Evolutionary conservation across 208 protist genomes (phyloP).

Genomic region (Porcisia deanei): DNA sequence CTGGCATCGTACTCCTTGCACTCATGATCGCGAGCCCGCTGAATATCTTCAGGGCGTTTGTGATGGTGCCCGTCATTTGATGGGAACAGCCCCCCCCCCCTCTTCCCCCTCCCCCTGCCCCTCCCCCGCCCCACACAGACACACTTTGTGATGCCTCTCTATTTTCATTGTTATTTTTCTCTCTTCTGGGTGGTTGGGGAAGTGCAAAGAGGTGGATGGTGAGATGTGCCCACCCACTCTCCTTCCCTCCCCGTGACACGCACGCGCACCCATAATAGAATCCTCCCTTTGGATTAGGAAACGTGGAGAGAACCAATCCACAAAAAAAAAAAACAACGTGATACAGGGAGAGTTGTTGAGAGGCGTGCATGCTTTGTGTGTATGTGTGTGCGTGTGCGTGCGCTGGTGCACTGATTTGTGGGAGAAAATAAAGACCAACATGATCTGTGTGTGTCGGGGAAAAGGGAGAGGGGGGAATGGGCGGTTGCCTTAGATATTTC

Average conservation of each 20-base stretch:
- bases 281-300: background rate
- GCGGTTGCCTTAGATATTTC: no score
- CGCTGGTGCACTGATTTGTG: background rate
- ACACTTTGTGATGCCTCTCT: background rate
- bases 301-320: background rate
- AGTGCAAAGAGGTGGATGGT: no score
- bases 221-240: background rate
- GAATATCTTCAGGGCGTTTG: constrained; percentile 51
- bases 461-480: background rate
- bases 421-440: background rate
- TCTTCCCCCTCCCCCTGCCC: background rate
- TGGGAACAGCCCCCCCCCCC: background rate
- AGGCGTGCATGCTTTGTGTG: background rate
- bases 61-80: constrained; percentile 52
- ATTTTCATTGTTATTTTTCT: background rate
- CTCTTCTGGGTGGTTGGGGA: background rate
- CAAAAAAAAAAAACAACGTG: background rate
- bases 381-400: background rate
- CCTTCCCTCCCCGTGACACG: background rate
- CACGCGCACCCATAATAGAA: background rate
- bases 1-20: constrained; percentile 26
- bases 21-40: constrained; percentile 46
- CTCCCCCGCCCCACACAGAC: background rate
- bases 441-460: background rate
- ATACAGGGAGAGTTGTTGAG: background rate